Percentiles rank a stretch among this genome's conserved stretches.
Evolutionary conservation across 768 basidiomycete species (phyloP).

Genomic region (Amanita jacksonii): DNA sequence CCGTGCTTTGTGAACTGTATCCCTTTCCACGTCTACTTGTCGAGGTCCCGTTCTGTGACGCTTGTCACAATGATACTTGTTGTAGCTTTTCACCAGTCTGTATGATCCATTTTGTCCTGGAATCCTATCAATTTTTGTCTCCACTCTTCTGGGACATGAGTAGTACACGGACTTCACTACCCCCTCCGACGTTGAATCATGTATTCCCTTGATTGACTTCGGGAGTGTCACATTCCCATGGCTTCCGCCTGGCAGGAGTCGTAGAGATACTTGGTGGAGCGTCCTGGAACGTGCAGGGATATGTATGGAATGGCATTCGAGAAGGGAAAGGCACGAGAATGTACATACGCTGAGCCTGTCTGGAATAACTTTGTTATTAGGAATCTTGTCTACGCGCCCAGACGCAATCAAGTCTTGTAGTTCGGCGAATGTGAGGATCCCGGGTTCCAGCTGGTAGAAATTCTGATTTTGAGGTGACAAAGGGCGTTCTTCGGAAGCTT

Average conservation of each 20-base stretch:
- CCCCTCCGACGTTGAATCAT: too few relatives aligned
- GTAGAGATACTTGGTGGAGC: constrained; percentile 48
- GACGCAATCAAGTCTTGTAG: constrained; percentile 62
- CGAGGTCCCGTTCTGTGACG: not conserved
- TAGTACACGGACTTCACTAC: too few relatives aligned
- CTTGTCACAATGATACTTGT: not conserved
- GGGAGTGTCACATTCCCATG: constrained; percentile 43
- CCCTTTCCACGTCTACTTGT: not conserved
- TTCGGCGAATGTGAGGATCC: constrained; percentile 53
- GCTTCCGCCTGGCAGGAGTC: constrained; percentile 45
- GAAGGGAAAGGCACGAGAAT: constrained; percentile 9
- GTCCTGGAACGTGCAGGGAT: constrained; percentile 32
- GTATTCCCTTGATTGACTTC: too few relatives aligned
- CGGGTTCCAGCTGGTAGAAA: constrained; percentile 22
- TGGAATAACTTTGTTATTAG: constrained; percentile 68
- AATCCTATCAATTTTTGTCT: too few relatives aligned
- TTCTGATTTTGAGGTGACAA: constrained; percentile 1
- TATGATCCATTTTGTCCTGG: too few relatives aligned
- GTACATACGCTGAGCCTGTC: constrained; percentile 58
- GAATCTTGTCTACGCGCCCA: constrained; percentile 63
- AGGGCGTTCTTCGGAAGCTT: not conserved
- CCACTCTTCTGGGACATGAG: too few relatives aligned
- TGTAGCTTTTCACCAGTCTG: not conserved
- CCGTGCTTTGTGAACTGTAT: too few relatives aligned
- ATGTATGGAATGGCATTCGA: not conserved